Conservation (phyloP, 2,329 filamentous ascomycete species). For the Aspergillus vadensis region DNA sequence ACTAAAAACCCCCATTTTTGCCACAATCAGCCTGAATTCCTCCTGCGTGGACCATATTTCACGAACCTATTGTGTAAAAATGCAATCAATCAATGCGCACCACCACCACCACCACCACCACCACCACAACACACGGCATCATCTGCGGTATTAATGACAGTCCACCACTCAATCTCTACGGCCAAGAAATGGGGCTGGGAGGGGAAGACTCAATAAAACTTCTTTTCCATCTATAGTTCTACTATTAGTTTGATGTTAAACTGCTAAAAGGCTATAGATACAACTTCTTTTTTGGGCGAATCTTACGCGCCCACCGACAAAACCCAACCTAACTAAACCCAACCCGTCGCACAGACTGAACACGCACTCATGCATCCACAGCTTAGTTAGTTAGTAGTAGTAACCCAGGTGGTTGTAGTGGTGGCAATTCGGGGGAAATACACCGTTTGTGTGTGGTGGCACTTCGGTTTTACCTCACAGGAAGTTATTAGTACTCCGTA, state of each 20-base stretch:
- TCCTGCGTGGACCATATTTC: neutral
- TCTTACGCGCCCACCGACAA: conserved; percentile 17
- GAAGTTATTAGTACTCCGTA: neutral
- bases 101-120: too few relatives aligned
- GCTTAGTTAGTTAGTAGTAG: too few relatives aligned
- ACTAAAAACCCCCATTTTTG: neutral
- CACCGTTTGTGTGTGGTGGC: neutral
- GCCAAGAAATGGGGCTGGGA: conserved; percentile 12
- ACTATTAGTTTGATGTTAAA: too few relatives aligned
- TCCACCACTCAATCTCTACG: neutral
- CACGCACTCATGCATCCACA: conserved; percentile 21
- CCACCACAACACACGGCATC: too few relatives aligned
- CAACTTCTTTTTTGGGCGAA: neutral
- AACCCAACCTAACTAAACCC: too few relatives aligned
- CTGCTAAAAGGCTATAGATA: too few relatives aligned
- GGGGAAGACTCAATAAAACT: conserved; percentile 2
- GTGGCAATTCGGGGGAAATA: conserved; percentile 21
- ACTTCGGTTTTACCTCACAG: neutral
- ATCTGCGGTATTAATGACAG: neutral
- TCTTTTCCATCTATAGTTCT: neutral
- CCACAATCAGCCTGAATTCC: conserved; percentile 1
- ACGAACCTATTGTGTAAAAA: too few relatives aligned
- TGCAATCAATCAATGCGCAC: neutral
- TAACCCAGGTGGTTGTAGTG: conserved; percentile 1
- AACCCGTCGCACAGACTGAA: conserved; percentile 14